Evolutionary conservation across 2,329 filamentous ascomycete species (phyloP).

Genomic region (Xylaria sp.): DNA sequence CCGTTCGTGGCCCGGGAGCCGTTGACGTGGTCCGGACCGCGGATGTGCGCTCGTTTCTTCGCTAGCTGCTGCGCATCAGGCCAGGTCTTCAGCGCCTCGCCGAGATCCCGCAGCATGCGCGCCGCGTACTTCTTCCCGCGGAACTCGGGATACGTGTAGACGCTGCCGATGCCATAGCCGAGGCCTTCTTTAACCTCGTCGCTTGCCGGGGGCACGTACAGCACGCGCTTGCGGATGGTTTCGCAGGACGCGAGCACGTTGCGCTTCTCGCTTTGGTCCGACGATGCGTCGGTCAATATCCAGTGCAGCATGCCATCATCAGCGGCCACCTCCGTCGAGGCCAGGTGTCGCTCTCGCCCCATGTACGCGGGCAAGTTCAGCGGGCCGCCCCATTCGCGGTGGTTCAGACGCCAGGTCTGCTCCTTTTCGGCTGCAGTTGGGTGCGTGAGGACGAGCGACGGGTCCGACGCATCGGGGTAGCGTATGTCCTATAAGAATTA

Average conservation of each 20-base stretch:
- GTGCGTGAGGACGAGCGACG: constrained; percentile 55
- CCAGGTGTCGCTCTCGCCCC: constrained; percentile 62
- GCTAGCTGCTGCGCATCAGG: constrained; percentile 36
- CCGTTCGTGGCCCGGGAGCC: not conserved
- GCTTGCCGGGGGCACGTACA: constrained; percentile 42
- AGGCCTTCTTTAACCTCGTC: constrained; percentile 57
- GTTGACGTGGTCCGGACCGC: not conserved
- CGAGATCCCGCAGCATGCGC: constrained; percentile 74
- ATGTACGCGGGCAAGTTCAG: constrained; percentile 63
- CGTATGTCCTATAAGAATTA: constrained; percentile 4
- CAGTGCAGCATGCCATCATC: constrained; percentile 66
- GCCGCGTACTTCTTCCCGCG: constrained; percentile 77
- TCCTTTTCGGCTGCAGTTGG: constrained; percentile 62
- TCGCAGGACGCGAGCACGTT: constrained; percentile 69
- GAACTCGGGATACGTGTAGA: constrained; percentile 73
- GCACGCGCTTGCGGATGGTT: constrained; percentile 63
- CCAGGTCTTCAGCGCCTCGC: constrained; percentile 47
- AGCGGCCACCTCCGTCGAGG: constrained; percentile 61
- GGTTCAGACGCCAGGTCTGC: constrained; percentile 61
- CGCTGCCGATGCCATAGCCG: constrained; percentile 77
- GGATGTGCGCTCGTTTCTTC: not conserved
- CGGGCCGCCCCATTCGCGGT: constrained; percentile 63
- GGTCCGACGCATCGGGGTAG: constrained; percentile 44
- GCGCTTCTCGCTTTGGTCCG: constrained; percentile 37
- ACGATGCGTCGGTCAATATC: constrained; percentile 58